phyloP scores from a whole-genome alignment of 495 filamentous ascomycete species.

The Neurospora sp. region DNA sequence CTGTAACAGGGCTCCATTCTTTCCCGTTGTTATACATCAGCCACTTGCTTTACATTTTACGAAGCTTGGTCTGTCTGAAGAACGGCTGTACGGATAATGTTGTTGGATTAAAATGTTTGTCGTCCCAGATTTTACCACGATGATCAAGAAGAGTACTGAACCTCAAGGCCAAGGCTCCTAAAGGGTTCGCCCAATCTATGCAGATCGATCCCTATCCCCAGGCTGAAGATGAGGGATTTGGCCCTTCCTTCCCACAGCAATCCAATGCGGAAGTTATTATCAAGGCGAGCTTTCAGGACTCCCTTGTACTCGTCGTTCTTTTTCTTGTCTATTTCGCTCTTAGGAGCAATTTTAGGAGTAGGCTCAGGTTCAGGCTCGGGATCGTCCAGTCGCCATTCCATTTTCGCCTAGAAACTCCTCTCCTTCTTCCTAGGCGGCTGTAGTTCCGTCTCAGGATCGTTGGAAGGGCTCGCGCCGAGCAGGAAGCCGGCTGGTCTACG shows the following conservation, averaged over 20 bases:
- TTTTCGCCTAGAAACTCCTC: slow-evolving; percentile 43
- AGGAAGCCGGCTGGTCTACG: slow-evolving; percentile 30
- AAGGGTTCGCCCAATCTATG: slow-evolving; percentile 59
- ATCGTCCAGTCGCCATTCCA: slow-evolving; percentile 44
- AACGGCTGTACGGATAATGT: neutral
- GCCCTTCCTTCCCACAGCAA: slow-evolving; percentile 88
- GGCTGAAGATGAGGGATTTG: slow-evolving; percentile 86
- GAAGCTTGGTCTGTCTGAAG: neutral
- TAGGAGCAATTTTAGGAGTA: slow-evolving; percentile 1
- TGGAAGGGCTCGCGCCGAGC: slow-evolving; percentile 22
- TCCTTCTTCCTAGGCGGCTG: slow-evolving; percentile 22
- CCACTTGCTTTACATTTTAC: neutral
- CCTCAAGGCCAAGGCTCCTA: slow-evolving; percentile 69
- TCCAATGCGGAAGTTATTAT: slow-evolving; percentile 74
- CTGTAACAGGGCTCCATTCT: too few relatives aligned
- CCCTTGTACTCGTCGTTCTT: slow-evolving; percentile 58
- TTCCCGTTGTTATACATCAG: too few relatives aligned
- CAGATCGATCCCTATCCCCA: slow-evolving; percentile 71
- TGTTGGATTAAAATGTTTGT: neutral
- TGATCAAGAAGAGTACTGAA: slow-evolving; percentile 81
- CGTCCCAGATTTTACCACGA: neutral
- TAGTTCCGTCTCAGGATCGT: slow-evolving; percentile 11
- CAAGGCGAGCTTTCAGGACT: slow-evolving; percentile 81
- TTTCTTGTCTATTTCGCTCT: neutral
- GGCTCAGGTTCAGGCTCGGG: slow-evolving; percentile 15